Evolutionary conservation across 2,329 filamentous ascomycete genomes (phyloP), one percentile per base, ranked within the genome.

Genomic region (Colletotrichum melonis): DNA sequence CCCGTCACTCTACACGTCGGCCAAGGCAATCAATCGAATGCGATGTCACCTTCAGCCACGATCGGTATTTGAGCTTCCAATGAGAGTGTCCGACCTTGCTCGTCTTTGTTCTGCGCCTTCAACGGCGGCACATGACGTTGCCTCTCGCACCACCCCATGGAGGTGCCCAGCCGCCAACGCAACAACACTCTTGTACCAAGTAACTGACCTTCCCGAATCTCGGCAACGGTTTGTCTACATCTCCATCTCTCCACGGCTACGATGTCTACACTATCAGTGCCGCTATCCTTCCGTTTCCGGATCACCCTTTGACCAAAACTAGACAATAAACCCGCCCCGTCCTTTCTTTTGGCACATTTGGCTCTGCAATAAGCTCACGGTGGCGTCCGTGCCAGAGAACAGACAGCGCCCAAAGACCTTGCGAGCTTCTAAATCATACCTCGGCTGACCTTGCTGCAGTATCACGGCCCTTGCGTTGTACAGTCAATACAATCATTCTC

Each of bases 361-460:
- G 55, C 54, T 60, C 54, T 67, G 24, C 38, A 42, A 59, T 55
- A 70, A 67, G 55, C 63, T 55, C 30, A 35, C 22, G 35, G 55
- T 67, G 63, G 63, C 68, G 63, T 30, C 54, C 30, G 30, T 69
- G 59, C 55, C 32, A 58, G 35, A 42, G 42, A 66, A 59, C 54
- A 55, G 67, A 59, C 46, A 59, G 42, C 19, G 55, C 14, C 30
- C 19, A 35, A 28, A 14, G 42, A 22, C n/a, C 14, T 24, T 22
- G 26, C 59, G 52, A 46, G 49, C 67, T 28, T 4, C 12, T 30
- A 12, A 5, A 14, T 6, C 22, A 38, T 30, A 42, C 38, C 54
- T 57, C 46, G n/a, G 12, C 52, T 28, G 49, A 32, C 22, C 16
- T n/a, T 5, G 52, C 7, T 38, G 19, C 14, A 16, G 60, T 57